Evolutionary conservation across 805 yeast genomes (phyloP).

Genomic region (Candida silvatica): DNA sequence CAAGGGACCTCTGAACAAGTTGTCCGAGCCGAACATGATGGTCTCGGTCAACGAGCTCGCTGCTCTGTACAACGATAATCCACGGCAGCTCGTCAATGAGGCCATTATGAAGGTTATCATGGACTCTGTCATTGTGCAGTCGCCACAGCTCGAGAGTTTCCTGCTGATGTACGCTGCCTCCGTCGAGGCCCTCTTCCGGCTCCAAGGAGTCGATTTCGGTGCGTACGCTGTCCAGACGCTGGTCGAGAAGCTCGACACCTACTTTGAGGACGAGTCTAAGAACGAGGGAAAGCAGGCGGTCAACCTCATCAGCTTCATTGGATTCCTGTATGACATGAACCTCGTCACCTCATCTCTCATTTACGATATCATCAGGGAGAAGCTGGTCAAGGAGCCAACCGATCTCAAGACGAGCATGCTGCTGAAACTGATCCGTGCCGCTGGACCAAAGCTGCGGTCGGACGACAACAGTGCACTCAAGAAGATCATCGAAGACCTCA

Average conservation of each 20-base stretch:
- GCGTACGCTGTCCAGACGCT: constrained; percentile 74
- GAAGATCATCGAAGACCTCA: constrained; percentile 60
- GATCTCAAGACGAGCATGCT: constrained; percentile 75
- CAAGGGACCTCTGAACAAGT: constrained; percentile 77
- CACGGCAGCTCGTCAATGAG: constrained; percentile 76
- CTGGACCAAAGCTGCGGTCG: constrained; percentile 78
- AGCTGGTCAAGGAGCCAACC: constrained; percentile 31
- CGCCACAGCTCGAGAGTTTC: constrained; percentile 68
- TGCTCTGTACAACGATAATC: constrained; percentile 49
- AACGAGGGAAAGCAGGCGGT: constrained; percentile 24
- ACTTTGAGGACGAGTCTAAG: constrained; percentile 21
- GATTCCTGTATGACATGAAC: constrained; percentile 72
- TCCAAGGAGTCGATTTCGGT: constrained; percentile 84
- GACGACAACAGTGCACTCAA: constrained; percentile 87
- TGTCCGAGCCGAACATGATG: constrained; percentile 80
- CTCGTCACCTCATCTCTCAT: constrained; percentile 64
- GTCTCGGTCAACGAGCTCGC: constrained; percentile 64
- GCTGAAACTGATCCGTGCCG: constrained; percentile 58
- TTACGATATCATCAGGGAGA: constrained; percentile 60
- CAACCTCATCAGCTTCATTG: constrained; percentile 65
- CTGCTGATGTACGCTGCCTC: constrained; percentile 73
- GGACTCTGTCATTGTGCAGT: constrained; percentile 55
- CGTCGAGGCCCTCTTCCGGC: constrained; percentile 62
- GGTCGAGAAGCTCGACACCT: constrained; percentile 58
- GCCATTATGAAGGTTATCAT: constrained; percentile 53